Conservation (phyloP, 2,329 filamentous ascomycete genomes). For the Paecilomyces niveus region DNA sequence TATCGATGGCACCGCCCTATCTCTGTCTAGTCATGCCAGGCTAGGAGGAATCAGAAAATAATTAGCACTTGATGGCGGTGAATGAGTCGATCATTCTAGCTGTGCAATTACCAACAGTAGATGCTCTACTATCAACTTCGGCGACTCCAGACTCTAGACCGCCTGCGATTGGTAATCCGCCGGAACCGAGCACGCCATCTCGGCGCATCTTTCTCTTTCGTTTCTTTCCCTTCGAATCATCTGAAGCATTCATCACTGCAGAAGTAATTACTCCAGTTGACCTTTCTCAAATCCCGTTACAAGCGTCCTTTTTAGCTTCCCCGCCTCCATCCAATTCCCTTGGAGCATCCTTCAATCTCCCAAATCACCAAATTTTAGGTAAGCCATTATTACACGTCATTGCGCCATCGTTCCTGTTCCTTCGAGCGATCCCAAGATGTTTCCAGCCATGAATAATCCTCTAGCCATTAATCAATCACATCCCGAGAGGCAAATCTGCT, state of each 20-base stretch:
- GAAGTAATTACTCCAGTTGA: background rate
- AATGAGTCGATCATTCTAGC: no score
- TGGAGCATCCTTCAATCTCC: background rate
- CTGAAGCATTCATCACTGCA: background rate
- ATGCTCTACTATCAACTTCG: conserved; percentile 6
- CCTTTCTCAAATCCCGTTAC: background rate
- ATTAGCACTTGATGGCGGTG: no score
- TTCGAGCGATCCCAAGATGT: background rate
- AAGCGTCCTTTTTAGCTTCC: background rate
- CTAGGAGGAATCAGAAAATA: no score
- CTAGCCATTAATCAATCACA: background rate
- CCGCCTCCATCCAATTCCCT: background rate
- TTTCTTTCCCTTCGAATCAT: background rate
- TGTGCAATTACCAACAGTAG: background rate
- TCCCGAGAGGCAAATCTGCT: background rate
- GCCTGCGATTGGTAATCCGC: conserved; percentile 24
- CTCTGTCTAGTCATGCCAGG: no score
- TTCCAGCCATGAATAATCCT: background rate
- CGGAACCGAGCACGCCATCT: conserved; percentile 22
- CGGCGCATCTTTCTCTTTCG: conserved; percentile 5
- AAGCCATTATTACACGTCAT: background rate
- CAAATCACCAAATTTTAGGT: background rate
- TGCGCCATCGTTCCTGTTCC: background rate
- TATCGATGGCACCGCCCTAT: no score
- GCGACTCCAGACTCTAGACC: conserved; percentile 17